These are phyloP conservation scores for Penicillium aurantiogriseum DNA, from an alignment of 2,329 filamentous ascomycete species.

Conservation along the genomic window DNA sequence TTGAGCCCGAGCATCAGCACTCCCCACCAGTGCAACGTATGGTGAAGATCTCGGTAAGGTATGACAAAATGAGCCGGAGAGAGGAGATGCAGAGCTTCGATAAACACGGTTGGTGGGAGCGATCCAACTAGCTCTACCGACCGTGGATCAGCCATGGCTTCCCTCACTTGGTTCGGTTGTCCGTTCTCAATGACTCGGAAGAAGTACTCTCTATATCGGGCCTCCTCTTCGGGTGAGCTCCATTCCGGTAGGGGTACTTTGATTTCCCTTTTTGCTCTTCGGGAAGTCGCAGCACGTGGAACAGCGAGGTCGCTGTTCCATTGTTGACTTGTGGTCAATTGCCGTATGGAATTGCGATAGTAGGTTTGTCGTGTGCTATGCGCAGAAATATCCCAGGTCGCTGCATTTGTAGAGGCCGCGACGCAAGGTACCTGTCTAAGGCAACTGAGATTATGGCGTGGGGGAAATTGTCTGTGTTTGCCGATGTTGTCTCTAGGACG, in stretches of 20 bases:
- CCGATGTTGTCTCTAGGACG: constrained; percentile 19
- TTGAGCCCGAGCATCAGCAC: constrained; percentile 45
- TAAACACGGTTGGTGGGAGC: constrained; percentile 59
- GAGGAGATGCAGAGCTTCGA: constrained; percentile 61
- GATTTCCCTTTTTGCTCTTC: background rate
- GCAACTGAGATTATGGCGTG: background rate
- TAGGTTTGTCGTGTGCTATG: background rate
- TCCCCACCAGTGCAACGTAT: constrained; percentile 51
- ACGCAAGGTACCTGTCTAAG: constrained; percentile 4
- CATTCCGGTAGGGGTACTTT: constrained; percentile 5
- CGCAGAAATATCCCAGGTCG: background rate
- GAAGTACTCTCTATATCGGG: constrained; percentile 18
- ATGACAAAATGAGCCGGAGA: constrained; percentile 57
- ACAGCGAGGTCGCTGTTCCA: background rate
- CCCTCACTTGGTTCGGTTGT: constrained; percentile 43
- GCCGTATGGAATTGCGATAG: background rate
- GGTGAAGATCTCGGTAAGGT: constrained; percentile 48
- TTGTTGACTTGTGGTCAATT: constrained; percentile 4
- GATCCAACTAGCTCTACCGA: constrained; percentile 31
- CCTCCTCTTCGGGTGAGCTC: constrained; percentile 14
- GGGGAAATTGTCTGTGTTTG: constrained; percentile 5
- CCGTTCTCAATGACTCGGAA: constrained; percentile 33
- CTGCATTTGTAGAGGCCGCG: background rate
- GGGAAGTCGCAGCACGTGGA: background rate
- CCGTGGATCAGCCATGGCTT: constrained; percentile 34